Evolutionary conservation across 345 rosid species (phyloP).

Genomic region (Murraya koenigii): DNA sequence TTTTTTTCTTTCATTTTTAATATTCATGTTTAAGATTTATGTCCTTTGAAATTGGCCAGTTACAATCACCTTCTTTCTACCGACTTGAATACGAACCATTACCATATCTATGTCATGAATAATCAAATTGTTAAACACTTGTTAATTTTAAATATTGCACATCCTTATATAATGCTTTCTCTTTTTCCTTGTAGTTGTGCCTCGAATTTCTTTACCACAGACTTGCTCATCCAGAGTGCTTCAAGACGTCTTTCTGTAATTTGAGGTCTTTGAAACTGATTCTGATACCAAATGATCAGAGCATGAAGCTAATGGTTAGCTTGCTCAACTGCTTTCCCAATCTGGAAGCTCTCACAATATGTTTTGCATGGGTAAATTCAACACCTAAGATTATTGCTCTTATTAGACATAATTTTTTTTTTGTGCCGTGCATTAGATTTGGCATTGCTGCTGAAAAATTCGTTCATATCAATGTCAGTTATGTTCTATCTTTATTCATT

Average conservation of each 20-base stretch:
- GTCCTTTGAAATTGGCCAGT: background rate
- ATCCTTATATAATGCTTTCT: background rate
- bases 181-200: background rate
- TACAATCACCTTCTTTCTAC: no score
- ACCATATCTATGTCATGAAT: no score
- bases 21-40: background rate
- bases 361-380: background rate
- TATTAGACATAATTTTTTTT: background rate
- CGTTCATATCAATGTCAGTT: background rate
- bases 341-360: background rate
- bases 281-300: background rate
- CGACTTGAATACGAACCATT: no score
- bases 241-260: background rate
- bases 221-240: background rate
- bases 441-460: background rate
- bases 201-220: background rate
- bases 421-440: background rate
- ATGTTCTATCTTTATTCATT: background rate
- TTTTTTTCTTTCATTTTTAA: no score
- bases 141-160: background rate
- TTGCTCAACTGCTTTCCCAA: background rate
- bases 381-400: background rate
- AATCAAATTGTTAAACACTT: no score
- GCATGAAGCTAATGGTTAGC: background rate
- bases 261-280: background rate